Base-by-base conservation (phyloP, 768 basidiomycete species). In the Coprinopsis sp. region DNA sequence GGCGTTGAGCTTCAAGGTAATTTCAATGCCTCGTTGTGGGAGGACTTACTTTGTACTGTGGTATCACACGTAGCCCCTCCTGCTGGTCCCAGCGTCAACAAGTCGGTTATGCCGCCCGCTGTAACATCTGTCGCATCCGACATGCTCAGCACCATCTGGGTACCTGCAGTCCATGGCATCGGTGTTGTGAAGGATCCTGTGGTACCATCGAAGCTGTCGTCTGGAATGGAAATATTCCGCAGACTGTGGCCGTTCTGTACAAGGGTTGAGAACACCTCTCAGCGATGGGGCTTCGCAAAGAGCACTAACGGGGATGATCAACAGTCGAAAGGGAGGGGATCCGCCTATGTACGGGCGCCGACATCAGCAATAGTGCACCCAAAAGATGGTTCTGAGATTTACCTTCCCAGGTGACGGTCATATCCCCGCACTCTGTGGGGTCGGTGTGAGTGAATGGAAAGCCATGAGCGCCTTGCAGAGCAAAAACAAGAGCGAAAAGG, bases 351-450 rank as follows among this genome's bases (percentile, higher is more conserved):
- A 30, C 6, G 23, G 6, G 13, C 11, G 33, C 10, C 21, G 28
- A 37, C 30, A 18, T 44, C 33, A 41, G 21, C 27, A 42, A 22
- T 23, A 21, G 21, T 23, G 25, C 28, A 6, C 30, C 2, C 3
- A 16, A 30, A 8, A 5, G 14, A 46, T 31, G 31, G 11, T 18
- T 6, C 18, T 25, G 23, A 23, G 22, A 25, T 16, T 38, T 41
- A 62, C 63, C 63, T 51, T 47, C 47, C 63, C 63, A 64, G 11
- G 47, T 52, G 22, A 62, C 52, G 2, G 49, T 57, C 25, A 61
- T 27, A 12, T 54, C 27, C 22, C 59, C 58, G 44, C 63, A 64
- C 38, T 61, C 52, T n/a, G 59, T 53, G 13, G 59, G 59, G 12
- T 36, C 40, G 22, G 47, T 52, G 40, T 53, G 49, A 3, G 51